Conservation (phyloP, 1,284 basidiomycete species). For the Schizophyllum commune region DNA sequence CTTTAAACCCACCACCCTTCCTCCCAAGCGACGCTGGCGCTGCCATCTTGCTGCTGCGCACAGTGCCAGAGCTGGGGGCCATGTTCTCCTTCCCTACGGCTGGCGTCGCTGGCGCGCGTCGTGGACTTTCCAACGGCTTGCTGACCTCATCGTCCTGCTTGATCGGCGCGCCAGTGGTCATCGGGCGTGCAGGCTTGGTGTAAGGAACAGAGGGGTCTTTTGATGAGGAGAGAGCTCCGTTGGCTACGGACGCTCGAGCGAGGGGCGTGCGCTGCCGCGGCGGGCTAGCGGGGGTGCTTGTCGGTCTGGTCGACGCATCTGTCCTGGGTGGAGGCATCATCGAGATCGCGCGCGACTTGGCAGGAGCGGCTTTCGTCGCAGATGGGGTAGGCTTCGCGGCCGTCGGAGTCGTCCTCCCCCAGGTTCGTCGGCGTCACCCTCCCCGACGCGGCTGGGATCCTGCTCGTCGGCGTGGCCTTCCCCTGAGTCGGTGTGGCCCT, state of each 20-base stretch:
- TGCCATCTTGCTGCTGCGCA: neutral
- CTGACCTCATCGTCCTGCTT: neutral
- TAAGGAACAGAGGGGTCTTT: neutral
- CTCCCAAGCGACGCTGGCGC: neutral
- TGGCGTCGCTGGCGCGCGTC: neutral
- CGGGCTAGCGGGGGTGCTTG: neutral
- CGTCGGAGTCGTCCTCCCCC: no score
- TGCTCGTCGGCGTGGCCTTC: no score
- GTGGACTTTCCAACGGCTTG: neutral
- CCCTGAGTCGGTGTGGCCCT: no score
- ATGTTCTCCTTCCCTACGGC: constrained; percentile 21
- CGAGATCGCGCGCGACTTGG: neutral
- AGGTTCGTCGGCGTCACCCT: no score
- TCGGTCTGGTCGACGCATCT: neutral
- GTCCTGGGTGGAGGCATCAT: neutral
- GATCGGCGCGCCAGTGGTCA: neutral
- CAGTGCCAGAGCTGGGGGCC: constrained; percentile 3
- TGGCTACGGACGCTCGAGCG: neutral
- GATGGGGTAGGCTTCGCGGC: no score
- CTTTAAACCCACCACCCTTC: constrained; percentile 14
- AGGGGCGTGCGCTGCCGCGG: neutral
- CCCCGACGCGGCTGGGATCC: no score
- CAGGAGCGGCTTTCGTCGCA: no score
- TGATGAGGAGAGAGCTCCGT: no score
- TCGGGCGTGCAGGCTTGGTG: neutral